phyloP scores from a whole-genome alignment of 805 yeast species.

The Tetrapisispora taiwanensis region DNA sequence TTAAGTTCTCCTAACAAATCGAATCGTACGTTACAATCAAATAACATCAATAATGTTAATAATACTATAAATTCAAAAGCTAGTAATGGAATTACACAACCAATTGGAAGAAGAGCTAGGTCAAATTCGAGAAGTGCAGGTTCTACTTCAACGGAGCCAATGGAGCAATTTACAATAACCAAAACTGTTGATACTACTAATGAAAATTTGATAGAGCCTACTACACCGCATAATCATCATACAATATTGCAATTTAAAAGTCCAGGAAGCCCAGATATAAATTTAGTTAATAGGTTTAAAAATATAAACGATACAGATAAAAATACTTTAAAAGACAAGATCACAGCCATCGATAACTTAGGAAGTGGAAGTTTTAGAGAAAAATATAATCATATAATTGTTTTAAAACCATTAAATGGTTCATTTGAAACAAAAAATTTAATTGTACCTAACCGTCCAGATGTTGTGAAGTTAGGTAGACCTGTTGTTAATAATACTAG shows the following conservation, averaged over 20 bases:
- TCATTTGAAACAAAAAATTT: conserved; percentile 69
- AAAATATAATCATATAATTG: conserved; percentile 42
- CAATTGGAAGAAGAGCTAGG: conserved; percentile 15
- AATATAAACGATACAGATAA: not conserved
- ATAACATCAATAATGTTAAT: not conserved
- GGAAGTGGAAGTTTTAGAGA: conserved; percentile 5
- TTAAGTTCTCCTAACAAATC: not conserved
- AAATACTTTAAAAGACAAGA: not conserved
- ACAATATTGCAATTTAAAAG: not conserved
- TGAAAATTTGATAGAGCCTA: not conserved
- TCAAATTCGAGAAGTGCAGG: conserved; percentile 25
- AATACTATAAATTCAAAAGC: not conserved
- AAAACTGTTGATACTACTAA: not conserved
- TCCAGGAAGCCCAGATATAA: not conserved
- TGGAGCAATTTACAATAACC: conserved; percentile 1
- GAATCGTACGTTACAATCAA: not conserved
- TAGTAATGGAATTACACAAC: not conserved
- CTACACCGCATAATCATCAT: not conserved
- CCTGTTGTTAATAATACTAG: conserved; percentile 38
- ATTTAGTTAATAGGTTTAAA: not conserved
- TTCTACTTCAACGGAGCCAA: conserved; percentile 6
- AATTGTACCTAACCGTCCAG: conserved; percentile 66
- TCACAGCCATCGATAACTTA: no score
- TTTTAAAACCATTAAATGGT: conserved; percentile 60
- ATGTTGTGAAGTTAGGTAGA: conserved; percentile 72